Percentiles rank a stretch among this genome's conserved stretches.
These are phyloP conservation scores for Cryptococcus sp. DNA, from an alignment of 1,284 basidiomycete genomes.

Conservation along the genomic window DNA sequence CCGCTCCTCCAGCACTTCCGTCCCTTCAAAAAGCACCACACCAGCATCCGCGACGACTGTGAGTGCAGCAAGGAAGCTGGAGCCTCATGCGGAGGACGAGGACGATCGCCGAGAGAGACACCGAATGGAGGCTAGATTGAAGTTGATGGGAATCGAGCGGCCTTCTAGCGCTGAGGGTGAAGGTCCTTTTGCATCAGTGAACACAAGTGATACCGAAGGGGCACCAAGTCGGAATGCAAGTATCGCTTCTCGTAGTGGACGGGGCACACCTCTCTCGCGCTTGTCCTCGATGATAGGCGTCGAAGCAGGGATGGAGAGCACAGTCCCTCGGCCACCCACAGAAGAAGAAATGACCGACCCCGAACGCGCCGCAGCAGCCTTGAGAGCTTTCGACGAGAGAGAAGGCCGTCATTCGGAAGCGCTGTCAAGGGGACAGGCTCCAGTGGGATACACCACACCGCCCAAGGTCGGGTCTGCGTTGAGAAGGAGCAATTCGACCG, in stretches of 20 bases:
- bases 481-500: conserved; percentile 5
- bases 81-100: conserved; percentile 78
- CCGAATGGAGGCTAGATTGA: conserved; percentile 81
- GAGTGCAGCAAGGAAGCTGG: conserved; percentile 37
- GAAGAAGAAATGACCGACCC: conserved; percentile 7
- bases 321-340: not conserved
- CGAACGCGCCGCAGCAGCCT: conserved; percentile 16
- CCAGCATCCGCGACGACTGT: not conserved
- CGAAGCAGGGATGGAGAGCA: not conserved
- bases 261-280: conserved; percentile 13
- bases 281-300: conserved; percentile 13
- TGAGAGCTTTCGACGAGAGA: conserved; percentile 38
- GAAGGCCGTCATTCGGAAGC: conserved; percentile 34
- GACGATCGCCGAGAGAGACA: conserved; percentile 82
- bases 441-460: conserved; percentile 33
- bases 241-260: not conserved
- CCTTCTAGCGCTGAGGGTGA: conserved; percentile 1
- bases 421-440: conserved; percentile 31
- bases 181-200: not conserved
- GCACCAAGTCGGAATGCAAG: not conserved
- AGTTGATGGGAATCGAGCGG: conserved; percentile 80
- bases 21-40: conserved; percentile 4
- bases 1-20: conserved; percentile 4
- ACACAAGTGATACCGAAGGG: not conserved
- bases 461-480: conserved; percentile 19